A percentile compares a stretch with the other conserved stretches of the same genome.
Evolutionary conservation across 306 rosid genomes (phyloP).

Genomic region (Malus fusca): DNA sequence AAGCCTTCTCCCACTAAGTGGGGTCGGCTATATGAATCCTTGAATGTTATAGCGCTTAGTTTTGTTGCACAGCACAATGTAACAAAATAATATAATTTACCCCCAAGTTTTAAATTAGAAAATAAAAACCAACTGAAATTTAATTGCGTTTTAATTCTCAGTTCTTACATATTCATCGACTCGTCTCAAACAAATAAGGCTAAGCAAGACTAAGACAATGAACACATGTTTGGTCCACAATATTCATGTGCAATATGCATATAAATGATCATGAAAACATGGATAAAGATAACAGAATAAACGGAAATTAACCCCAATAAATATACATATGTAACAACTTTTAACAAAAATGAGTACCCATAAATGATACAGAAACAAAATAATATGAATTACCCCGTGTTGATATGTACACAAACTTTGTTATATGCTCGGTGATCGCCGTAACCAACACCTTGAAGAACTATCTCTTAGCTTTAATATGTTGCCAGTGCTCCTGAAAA

Average conservation of each 20-base stretch:
- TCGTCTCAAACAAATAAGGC: neutral
- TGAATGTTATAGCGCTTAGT: accelerated
- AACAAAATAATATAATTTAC: no score
- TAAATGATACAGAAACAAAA: neutral
- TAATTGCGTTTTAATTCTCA: no score
- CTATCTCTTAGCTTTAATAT: neutral
- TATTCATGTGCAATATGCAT: neutral
- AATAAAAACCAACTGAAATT: no score
- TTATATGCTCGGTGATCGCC: neutral
- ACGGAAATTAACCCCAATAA: neutral
- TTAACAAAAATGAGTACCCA: neutral
- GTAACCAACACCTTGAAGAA: neutral
- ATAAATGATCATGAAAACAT: neutral
- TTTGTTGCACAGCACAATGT: no score
- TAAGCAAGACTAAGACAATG: neutral
- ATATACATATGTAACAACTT: neutral
- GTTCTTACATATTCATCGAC: neutral
- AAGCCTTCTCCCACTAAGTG: no score
- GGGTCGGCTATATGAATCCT: no score
- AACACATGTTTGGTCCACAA: neutral
- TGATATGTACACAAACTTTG: neutral
- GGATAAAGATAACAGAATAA: neutral
- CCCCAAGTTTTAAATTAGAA: no score
- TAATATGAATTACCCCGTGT: neutral
- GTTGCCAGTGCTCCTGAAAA: constrained; percentile 13